Conservation (phyloP, 1,284 basidiomycete species). For the Moniliophthora roreri region DNA sequence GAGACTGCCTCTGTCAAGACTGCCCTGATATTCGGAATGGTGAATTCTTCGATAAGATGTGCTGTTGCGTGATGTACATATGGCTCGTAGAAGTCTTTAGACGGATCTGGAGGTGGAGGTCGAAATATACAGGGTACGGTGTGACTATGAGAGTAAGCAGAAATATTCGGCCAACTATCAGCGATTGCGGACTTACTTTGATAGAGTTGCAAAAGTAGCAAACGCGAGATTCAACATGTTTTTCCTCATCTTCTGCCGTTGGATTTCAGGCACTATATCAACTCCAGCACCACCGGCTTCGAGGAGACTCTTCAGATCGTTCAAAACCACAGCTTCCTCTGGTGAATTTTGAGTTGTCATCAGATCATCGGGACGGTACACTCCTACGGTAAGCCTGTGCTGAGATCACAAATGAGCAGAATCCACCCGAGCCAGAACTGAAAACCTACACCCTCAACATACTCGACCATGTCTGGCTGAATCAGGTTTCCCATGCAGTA, state of each 20-base stretch:
- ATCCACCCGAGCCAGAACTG: neutral
- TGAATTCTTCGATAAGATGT: constrained; percentile 42
- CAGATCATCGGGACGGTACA: constrained; percentile 48
- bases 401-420: neutral
- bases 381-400: constrained; percentile 34
- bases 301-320: constrained; percentile 47
- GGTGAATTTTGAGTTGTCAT: constrained; percentile 42
- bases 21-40: constrained; percentile 45
- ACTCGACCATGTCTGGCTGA: neutral
- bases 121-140: constrained; percentile 55
- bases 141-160: constrained; percentile 26
- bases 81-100: constrained; percentile 31
- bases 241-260: constrained; percentile 60
- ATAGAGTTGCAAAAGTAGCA: constrained; percentile 52
- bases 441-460: constrained; percentile 1
- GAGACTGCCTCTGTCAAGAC: constrained; percentile 47
- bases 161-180: neutral
- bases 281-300: constrained; percentile 47
- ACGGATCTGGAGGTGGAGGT: constrained; percentile 36
- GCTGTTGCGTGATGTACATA: constrained; percentile 43
- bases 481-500: neutral
- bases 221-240: constrained; percentile 67
- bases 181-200: constrained; percentile 29
- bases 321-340: constrained; percentile 42
- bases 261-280: constrained; percentile 55